These are phyloP conservation scores for Talaromyces atroroseus DNA, from an alignment of 2,329 filamentous ascomycete species.

Conservation along the genomic window DNA sequence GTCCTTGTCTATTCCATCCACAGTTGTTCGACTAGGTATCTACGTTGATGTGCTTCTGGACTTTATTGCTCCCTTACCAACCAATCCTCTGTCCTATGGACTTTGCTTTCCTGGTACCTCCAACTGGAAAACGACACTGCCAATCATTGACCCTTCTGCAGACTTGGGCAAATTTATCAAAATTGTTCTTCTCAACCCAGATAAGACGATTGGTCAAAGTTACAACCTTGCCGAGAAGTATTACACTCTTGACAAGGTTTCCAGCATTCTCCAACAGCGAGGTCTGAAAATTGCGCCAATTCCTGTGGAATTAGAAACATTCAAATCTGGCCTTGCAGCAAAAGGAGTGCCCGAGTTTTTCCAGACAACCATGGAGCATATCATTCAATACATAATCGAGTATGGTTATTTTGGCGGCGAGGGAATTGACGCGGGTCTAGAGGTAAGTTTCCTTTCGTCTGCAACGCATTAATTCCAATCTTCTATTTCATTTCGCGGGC, in stretches of 20 bases:
- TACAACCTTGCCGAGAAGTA: constrained; percentile 32
- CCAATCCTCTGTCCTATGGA: constrained; percentile 20
- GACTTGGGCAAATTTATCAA: constrained; percentile 34
- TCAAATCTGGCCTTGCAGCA: not conserved
- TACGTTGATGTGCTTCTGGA: constrained; percentile 50
- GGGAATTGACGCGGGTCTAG: not conserved
- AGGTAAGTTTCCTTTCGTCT: not conserved
- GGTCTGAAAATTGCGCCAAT: constrained; percentile 13
- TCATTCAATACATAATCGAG: not conserved
- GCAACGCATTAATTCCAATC: not conserved
- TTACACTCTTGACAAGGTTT: constrained; percentile 29
- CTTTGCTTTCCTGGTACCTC: constrained; percentile 13
- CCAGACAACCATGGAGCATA: not conserved
- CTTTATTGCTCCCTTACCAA: constrained; percentile 19
- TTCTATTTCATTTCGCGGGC: not conserved
- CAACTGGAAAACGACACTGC: constrained; percentile 20
- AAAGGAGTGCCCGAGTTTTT: constrained; percentile 4
- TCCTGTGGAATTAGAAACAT: not conserved
- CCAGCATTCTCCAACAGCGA: constrained; percentile 26
- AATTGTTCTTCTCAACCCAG: constrained; percentile 33
- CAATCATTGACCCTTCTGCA: constrained; percentile 29
- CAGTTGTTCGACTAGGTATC: constrained; percentile 50
- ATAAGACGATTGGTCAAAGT: constrained; percentile 31
- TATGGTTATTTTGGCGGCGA: not conserved
- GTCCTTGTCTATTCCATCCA: constrained; percentile 41